Percentiles rank a stretch among this genome's conserved stretches.
Evolutionary conservation across 1,284 basidiomycete species (phyloP).

Genomic region (Rhodotorula sp.): DNA sequence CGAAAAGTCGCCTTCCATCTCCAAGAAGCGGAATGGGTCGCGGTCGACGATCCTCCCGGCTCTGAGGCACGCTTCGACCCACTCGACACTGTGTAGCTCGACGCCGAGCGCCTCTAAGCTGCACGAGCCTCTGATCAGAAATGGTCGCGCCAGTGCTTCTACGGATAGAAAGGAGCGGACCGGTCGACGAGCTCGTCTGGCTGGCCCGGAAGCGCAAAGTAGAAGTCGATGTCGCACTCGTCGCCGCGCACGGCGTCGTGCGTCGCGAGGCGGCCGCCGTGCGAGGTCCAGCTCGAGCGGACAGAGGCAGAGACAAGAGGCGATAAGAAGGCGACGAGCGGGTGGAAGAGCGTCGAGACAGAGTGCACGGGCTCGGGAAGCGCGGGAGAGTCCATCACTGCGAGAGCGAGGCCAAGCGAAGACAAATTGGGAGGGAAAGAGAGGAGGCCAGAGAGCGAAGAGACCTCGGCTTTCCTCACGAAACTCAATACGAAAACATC

Average conservation of each 20-base stretch:
- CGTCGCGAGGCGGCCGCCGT: constrained; percentile 9
- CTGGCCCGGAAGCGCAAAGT: not conserved
- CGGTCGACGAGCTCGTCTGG: not conserved
- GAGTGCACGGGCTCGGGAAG: not conserved
- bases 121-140: not conserved
- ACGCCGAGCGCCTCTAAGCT: constrained; percentile 7
- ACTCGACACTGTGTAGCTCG: constrained; percentile 1
- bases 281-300: not conserved
- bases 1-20: not conserved
- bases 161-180: not conserved
- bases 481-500: too few relatives aligned
- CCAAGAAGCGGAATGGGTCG: not conserved
- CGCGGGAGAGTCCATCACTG: too few relatives aligned
- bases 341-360: not conserved
- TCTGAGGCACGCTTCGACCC: constrained; percentile 3
- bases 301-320: not conserved
- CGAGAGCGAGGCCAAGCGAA: too few relatives aligned
- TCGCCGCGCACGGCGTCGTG: not conserved
- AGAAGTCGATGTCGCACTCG: not conserved
- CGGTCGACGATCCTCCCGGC: not conserved
- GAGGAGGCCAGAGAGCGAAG: too few relatives aligned
- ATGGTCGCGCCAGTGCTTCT: too few relatives aligned
- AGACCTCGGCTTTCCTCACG: too few relatives aligned
- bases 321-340: not conserved
- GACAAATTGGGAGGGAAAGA: too few relatives aligned